Percentiles rank a stretch among this genome's conserved stretches.
phyloP scores from a whole-genome alignment of 2,329 filamentous ascomycete genomes.

The Pseudocercospora vitis region DNA sequence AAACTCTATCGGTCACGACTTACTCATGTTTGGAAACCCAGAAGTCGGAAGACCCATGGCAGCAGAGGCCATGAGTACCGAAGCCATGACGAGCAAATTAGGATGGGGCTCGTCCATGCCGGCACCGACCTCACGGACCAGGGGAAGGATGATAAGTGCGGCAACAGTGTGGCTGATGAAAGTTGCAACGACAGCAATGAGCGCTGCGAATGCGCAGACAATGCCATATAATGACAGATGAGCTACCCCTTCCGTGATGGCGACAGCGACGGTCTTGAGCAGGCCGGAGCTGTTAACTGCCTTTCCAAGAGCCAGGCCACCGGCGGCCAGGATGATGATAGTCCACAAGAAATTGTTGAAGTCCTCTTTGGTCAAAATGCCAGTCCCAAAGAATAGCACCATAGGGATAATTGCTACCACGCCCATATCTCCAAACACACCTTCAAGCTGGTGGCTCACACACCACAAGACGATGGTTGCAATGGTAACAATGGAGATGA shows the following conservation, averaged over 20 bases:
- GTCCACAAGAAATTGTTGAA: conserved; percentile 99
- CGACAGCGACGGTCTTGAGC: conserved; percentile 78
- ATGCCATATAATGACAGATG: conserved; percentile 82
- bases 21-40: conserved; percentile 99
- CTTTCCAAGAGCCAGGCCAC: conserved; percentile 87
- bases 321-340: conserved; percentile 96
- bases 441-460: conserved; percentile 81
- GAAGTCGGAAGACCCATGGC: conserved; percentile 95
- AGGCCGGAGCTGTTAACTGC: conserved; percentile 91
- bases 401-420: conserved; percentile 96
- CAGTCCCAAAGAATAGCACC: conserved; percentile 92
- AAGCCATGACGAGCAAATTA: conserved; percentile 91
- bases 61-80: conserved; percentile 94
- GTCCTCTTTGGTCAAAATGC: conserved; percentile 95
- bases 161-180: conserved; percentile 98
- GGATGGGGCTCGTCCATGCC: conserved; percentile 87
- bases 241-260: conserved; percentile 72
- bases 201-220: conserved; percentile 75
- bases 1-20: conserved; percentile 45
- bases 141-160: conserved; percentile 86
- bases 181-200: conserved; percentile 91
- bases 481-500: conserved; percentile 81
- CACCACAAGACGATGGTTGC: conserved; percentile 90
- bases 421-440: conserved; percentile 93
- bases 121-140: conserved; percentile 82